Base-by-base conservation (phyloP, 2,329 filamentous ascomycete genomes). In the Dissoconium aciculare region DNA sequence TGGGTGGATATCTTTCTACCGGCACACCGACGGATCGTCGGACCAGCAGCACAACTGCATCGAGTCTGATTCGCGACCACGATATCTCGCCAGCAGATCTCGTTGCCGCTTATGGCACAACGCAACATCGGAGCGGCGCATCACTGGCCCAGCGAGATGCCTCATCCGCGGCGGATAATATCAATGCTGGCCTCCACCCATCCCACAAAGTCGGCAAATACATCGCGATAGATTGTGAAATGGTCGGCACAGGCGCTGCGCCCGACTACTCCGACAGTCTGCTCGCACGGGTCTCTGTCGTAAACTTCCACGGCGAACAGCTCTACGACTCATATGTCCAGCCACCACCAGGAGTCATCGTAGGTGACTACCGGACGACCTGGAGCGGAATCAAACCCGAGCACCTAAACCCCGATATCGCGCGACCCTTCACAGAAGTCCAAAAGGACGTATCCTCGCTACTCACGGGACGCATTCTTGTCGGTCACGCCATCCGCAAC, bases 321-420 rank as follows among this genome's bases (percentile, higher is more conserved):
- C 62, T 98, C 27, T 94, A 95, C 66, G 89, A 98, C 60, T 87
- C 81, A 9, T 95, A 79, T 50, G 89, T 95, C 6, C 69, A 71
- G 32, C 79, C 82, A 2, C 46, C 48, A 5, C 33, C 43, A 1
- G 38, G 40, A 1, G 72, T 73, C 36, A 75, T 84, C 48, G 81
- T 98, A 2, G 84, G 79, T 10, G 81, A 98, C 56, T 98, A 85
- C 78, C 72, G 89, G 38, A 95, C 85, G 3, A 63, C 68, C 37
- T 76, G 94, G 24, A 91, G 79, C 38, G 89, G 89, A 5, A 78
- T 98, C 37, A 69, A 71, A 30, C 67, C 78, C 1, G 71, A 70
- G 36, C 73, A 83, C 42, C 76, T 95, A 68, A 62, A 65, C 4
- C 46, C 49, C n/a, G 50, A 53, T 6, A 46, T 50, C 26, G 59